These are phyloP conservation scores for Przewalskia tangutica DNA, from an alignment of 257 asterid genomes.

Conservation along the genomic window DNA sequence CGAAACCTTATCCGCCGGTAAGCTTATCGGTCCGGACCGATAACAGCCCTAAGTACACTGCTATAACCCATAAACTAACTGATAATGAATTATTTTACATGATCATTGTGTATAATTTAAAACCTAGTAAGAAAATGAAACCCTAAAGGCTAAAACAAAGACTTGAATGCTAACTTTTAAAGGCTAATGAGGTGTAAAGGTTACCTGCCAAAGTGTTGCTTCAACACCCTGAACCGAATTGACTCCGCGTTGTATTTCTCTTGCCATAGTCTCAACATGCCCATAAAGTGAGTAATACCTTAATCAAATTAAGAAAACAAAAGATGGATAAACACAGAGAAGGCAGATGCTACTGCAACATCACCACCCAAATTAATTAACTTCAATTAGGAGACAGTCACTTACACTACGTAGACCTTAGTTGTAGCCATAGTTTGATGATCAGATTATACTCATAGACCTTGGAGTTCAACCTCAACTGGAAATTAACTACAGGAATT, in stretches of 20 bases:
- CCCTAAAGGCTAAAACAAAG: background rate
- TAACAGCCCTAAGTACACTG: background rate
- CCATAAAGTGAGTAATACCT: constrained; percentile 85
- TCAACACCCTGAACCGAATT: constrained; percentile 65
- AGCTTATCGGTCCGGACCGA: too few relatives aligned
- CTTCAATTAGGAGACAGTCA: background rate
- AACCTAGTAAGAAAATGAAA: background rate
- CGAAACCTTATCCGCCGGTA: too few relatives aligned
- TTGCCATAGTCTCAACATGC: constrained; percentile 79
- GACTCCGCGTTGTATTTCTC: constrained; percentile 72
- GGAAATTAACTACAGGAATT: too few relatives aligned
- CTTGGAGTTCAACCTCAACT: background rate
- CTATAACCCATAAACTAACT: background rate
- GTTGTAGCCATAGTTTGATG: constrained; percentile 34
- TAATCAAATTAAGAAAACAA: background rate
- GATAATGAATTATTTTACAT: background rate
- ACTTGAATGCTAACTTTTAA: background rate
- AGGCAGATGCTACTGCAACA: background rate
- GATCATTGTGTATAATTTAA: background rate
- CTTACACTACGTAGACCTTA: constrained; percentile 74
- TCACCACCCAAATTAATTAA: background rate
- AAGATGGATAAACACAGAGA: background rate
- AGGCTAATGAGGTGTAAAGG: background rate
- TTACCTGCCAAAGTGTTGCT: constrained; percentile 86
- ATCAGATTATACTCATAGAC: background rate